These are phyloP conservation scores for Entomortierella chlamydospora DNA, from an alignment of 192 early-diverging fungal genomes.

Conservation along the genomic window DNA sequence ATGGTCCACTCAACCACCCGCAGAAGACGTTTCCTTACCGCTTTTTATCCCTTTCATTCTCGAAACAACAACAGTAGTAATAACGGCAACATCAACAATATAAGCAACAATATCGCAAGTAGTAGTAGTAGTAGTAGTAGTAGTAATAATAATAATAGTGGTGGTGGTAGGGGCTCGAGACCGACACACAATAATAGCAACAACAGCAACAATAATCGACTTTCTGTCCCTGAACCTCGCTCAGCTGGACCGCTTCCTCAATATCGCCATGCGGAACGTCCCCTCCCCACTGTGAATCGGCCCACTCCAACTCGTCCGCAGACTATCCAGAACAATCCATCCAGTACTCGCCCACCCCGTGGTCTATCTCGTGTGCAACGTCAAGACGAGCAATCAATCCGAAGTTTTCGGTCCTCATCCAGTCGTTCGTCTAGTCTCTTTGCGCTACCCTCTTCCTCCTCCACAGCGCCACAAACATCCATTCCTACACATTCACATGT, in stretches of 20 bases:
- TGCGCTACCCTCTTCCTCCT: slow-evolving; percentile 8
- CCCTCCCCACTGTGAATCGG: not conserved
- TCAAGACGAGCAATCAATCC: slow-evolving; percentile 32
- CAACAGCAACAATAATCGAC: slow-evolving; percentile 3
- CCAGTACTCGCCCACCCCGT: slow-evolving; percentile 19
- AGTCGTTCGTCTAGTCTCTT: slow-evolving; percentile 25
- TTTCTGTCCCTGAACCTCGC: slow-evolving; percentile 9
- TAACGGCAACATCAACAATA: not conserved
- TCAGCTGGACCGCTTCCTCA: not conserved
- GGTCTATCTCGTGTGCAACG: slow-evolving; percentile 21
- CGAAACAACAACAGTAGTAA: slow-evolving; percentile 24
- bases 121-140: not conserved
- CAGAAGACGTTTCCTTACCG: slow-evolving; percentile 15
- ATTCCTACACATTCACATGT: not conserved
- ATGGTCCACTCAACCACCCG: slow-evolving; percentile 22
- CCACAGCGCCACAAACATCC: slow-evolving; percentile 1
- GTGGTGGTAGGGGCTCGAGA: not conserved
- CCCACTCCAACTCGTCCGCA: not conserved
- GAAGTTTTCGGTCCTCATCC: slow-evolving; percentile 16
- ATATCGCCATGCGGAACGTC: slow-evolving; percentile 9
- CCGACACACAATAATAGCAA: not conserved
- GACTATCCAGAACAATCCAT: not conserved
- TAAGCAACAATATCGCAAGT: not conserved
- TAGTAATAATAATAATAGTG: not conserved
- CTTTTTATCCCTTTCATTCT: slow-evolving; percentile 30